phyloP scores from a whole-genome alignment of 768 basidiomycete genomes.

The Lactarius deliciosus region DNA sequence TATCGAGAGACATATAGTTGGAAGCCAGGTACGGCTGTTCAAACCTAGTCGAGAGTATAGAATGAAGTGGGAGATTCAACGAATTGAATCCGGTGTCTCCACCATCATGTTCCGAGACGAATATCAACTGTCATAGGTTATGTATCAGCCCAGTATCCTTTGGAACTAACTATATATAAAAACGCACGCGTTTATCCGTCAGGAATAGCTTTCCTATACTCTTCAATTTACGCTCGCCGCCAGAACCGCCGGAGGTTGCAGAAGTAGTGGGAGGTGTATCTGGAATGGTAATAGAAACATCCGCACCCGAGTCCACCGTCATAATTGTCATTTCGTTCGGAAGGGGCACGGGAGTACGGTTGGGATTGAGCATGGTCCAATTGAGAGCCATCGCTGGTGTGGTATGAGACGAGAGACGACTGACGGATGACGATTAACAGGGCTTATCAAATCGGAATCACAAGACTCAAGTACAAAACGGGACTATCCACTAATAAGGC shows the following conservation, averaged over 20 bases:
- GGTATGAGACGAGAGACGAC: not conserved
- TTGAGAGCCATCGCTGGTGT: slow-evolving; percentile 57
- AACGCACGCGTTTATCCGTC: slow-evolving; percentile 70
- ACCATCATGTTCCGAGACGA: slow-evolving; percentile 36
- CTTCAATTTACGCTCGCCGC: slow-evolving; percentile 56
- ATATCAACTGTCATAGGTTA: slow-evolving; percentile 55
- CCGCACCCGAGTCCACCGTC: slow-evolving; percentile 55
- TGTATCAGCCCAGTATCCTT: slow-evolving; percentile 3
- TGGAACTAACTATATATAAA: slow-evolving; percentile 2
- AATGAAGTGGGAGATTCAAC: slow-evolving; percentile 55
- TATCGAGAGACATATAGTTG: slow-evolving; percentile 65
- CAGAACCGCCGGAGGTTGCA: slow-evolving; percentile 51
- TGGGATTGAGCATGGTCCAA: slow-evolving; percentile 65
- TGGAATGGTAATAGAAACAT: slow-evolving; percentile 58
- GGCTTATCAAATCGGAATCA: not conserved
- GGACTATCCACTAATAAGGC: not conserved
- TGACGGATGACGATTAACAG: not conserved
- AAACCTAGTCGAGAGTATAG: slow-evolving; percentile 67
- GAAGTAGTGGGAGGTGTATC: slow-evolving; percentile 46
- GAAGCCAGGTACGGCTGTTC: slow-evolving; percentile 72
- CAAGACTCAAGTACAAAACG: not conserved
- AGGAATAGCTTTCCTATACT: slow-evolving; percentile 58
- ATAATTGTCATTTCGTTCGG: slow-evolving; percentile 61
- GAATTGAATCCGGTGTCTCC: slow-evolving; percentile 40
- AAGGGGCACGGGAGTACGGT: slow-evolving; percentile 61